These are phyloP conservation scores for Pseudofabraea citricarpa DNA, from an alignment of 2,329 filamentous ascomycete species.

Conservation along the genomic window DNA sequence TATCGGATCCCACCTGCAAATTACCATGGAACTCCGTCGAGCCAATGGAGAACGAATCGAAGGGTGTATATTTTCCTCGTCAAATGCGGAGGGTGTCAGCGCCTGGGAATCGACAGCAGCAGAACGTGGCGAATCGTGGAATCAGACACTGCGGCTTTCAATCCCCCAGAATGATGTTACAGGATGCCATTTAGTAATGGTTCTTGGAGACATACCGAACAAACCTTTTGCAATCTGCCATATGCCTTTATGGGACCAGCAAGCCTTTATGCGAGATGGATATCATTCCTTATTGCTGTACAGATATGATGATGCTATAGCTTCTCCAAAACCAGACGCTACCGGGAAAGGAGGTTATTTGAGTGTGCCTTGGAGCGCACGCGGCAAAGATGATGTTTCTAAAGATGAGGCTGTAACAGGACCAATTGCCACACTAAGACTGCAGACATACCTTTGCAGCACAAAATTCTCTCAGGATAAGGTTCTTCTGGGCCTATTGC, in stretches of 20 bases:
- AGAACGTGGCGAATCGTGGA: constrained; percentile 78
- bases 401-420: constrained; percentile 72
- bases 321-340: constrained; percentile 54
- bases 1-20: constrained; percentile 71
- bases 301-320: constrained; percentile 87
- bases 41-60: constrained; percentile 77
- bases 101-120: constrained; percentile 84
- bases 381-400: constrained; percentile 59
- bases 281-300: constrained; percentile 78
- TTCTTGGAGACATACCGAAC: constrained; percentile 78
- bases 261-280: constrained; percentile 86
- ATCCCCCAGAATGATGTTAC: constrained; percentile 76
- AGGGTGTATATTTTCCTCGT: constrained; percentile 80
- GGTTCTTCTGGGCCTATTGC: constrained; percentile 74
- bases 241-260: constrained; percentile 88
- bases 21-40: constrained; percentile 84
- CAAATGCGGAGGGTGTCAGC: constrained; percentile 72
- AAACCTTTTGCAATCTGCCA: constrained; percentile 88
- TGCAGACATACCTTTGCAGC: constrained; percentile 88
- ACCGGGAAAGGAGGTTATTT: constrained; percentile 82
- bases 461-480: constrained; percentile 93
- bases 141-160: constrained; percentile 77
- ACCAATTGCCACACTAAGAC: constrained; percentile 70
- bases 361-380: constrained; percentile 72
- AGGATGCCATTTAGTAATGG: constrained; percentile 82